Percentiles rank a stretch among this genome's conserved stretches.
phyloP scores from a whole-genome alignment of 805 yeast genomes.

The Wickerhamiella azyma region DNA sequence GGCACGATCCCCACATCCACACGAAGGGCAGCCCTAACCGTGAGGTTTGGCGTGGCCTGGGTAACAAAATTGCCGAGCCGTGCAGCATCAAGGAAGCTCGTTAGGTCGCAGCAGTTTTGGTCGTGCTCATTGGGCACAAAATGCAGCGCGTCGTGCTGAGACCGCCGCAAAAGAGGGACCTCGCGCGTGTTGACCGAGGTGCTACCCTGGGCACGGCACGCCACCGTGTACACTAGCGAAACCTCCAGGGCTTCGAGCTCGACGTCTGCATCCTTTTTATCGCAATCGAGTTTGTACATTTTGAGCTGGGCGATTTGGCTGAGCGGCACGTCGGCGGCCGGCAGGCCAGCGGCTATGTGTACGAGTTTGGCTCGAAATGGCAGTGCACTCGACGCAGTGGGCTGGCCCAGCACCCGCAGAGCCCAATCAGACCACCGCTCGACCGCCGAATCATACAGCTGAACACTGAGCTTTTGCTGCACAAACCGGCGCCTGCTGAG shows the following conservation, averaged over 20 bases:
- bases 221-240: neutral
- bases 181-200: neutral
- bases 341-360: conserved; percentile 2
- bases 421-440: conserved; percentile 2
- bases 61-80: neutral
- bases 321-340: conserved; percentile 2
- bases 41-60: neutral
- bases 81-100: neutral
- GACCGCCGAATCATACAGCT: conserved; percentile 1
- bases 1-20: conserved; percentile 6
- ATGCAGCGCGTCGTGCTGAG: neutral
- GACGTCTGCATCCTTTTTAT: neutral
- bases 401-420: neutral
- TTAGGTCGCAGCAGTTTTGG: neutral
- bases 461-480: neutral
- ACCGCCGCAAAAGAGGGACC: neutral
- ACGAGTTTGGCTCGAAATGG: neutral
- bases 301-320: neutral
- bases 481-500: neutral
- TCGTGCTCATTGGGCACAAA: neutral
- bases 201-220: neutral
- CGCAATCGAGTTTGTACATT: neutral
- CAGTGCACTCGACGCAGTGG: neutral
- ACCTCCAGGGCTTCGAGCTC: neutral
- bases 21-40: conserved; percentile 1